A percentile compares a stretch with the other conserved stretches of the same genome.
Conservation (phyloP, 306 rosid genomes). For the Betula pendula region DNA sequence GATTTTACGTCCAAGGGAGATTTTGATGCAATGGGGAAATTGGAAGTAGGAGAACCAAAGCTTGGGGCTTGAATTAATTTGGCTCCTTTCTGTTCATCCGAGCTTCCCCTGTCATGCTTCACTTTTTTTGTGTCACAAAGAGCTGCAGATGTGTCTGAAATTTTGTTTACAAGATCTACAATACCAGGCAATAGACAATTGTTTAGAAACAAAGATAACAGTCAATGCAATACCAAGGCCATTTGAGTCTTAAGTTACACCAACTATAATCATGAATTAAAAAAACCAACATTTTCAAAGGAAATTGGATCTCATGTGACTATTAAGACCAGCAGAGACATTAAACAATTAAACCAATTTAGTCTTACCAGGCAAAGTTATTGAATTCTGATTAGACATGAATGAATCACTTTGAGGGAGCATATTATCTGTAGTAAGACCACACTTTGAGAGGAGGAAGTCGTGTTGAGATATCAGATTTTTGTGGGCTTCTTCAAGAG, state of each 20-base stretch:
- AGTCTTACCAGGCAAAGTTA: constrained; percentile 51
- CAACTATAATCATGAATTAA: background rate
- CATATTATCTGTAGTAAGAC: constrained; percentile 62
- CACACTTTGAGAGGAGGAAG: constrained; percentile 57
- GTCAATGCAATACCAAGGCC: constrained; percentile 20
- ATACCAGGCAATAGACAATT: constrained; percentile 20
- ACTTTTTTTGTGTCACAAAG: constrained; percentile 29
- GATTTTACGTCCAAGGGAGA: constrained; percentile 42
- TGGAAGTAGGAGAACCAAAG: constrained; percentile 34
- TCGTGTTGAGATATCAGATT: constrained; percentile 69
- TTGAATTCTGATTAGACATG: constrained; percentile 36
- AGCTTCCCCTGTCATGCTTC: constrained; percentile 38
- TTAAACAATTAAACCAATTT: background rate
- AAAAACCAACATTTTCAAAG: background rate
- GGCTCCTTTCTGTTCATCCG: constrained; percentile 39
- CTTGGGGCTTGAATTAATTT: constrained; percentile 26
- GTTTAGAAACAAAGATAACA: constrained; percentile 7
- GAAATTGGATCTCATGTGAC: background rate
- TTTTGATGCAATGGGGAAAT: constrained; percentile 37
- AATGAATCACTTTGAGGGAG: constrained; percentile 31
- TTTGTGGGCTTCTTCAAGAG: constrained; percentile 49
- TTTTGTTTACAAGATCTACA: constrained; percentile 47
- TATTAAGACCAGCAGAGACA: background rate
- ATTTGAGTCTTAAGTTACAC: background rate
- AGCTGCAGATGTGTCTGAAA: constrained; percentile 39